Evolutionary conservation across 2,329 filamentous ascomycete species (phyloP), one percentile per base, ranked within the genome.

Genomic region (Pezicula neosporulosa): DNA sequence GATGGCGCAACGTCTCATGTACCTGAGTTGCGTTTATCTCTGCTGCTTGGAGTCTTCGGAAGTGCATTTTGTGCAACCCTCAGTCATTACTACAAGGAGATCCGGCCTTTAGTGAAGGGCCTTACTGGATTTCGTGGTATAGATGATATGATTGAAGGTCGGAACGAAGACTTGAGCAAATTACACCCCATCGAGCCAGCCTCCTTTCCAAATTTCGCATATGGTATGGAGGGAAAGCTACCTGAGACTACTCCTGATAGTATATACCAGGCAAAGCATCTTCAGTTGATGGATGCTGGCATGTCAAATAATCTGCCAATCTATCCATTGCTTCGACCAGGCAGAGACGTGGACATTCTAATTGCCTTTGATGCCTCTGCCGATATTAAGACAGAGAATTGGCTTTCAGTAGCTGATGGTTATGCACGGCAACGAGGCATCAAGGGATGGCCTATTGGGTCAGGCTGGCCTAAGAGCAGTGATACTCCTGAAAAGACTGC

Each of bases 281-380:
- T 93, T 16, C 86, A 89, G 57, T 78, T 93, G 15, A 97, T 97
- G 92, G 94, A 99, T 68, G 92, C 94, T 2, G 94, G 94, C 47
- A 99, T 99, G 94, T 95, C 89, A 58, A 97, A 99, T 67, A 99
- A 99, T 64, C 77, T 99, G 8, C 94, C 94, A 2, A 92, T 97
- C 39, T 99, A 99, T 66, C 94, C 94, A 0, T 79, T 97, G 3
- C 83, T 99, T 16, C 85, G 94, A 10, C 90, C 90, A 0, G 93
- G 92, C 2, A 82, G 94, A 35, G 81, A 96, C 51, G 86, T 99
- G 6, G 94, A 99, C 61, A 80, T 99, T 41, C 75, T 97, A 43
- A 82, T 99, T 43, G 90, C 92, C 3, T 99, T 99, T 67, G 94
- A 99, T 67, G 91, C 91, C 3, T 96, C 90, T 1, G 92, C 65